Evolutionary conservation across 371 early-diverging fungal genomes (phyloP).

Genomic region (Haplosporangium sp.): DNA sequence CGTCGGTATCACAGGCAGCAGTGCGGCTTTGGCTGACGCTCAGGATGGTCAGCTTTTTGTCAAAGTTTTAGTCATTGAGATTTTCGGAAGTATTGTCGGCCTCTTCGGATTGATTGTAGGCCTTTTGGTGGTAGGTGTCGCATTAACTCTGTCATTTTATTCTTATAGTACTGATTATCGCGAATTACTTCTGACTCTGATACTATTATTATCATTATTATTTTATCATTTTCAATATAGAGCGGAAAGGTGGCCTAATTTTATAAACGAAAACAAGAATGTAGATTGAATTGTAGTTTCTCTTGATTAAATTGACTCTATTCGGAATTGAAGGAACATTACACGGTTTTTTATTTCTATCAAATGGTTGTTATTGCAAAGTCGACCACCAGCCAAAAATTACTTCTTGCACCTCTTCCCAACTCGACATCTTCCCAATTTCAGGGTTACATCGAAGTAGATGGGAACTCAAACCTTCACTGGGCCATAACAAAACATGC

Average conservation of each 20-base stretch:
- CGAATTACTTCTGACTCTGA: neutral
- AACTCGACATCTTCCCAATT: slow-evolving; percentile 39
- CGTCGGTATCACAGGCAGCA: slow-evolving; percentile 95
- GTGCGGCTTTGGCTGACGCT: slow-evolving; percentile 96
- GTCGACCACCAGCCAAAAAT: slow-evolving; percentile 54
- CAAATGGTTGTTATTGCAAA: neutral
- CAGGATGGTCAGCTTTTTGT: slow-evolving; percentile 95
- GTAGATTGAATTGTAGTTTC: neutral
- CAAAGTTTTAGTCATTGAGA: slow-evolving; percentile 96
- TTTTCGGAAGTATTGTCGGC: slow-evolving; percentile 96
- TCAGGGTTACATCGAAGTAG: slow-evolving; percentile 31
- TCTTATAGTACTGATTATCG: neutral
- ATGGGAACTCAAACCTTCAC: slow-evolving; percentile 33
- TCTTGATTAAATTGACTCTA: neutral
- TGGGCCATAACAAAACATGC: slow-evolving; percentile 54
- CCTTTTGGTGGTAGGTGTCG: slow-evolving; percentile 68
- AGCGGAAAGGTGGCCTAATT: slow-evolving; percentile 48
- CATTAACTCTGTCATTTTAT: neutral
- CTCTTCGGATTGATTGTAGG: slow-evolving; percentile 96
- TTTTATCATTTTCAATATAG: slow-evolving; percentile 10
- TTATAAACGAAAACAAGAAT: neutral
- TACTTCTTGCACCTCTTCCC: slow-evolving; percentile 44
- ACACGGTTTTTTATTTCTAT: neutral
- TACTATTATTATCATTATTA: neutral
- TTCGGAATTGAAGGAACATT: neutral